Percentiles rank a stretch among this genome's conserved stretches.
These are phyloP conservation scores for Amaranthus palmeri DNA, from an alignment of 148 eudicot genomes.

Conservation along the genomic window DNA sequence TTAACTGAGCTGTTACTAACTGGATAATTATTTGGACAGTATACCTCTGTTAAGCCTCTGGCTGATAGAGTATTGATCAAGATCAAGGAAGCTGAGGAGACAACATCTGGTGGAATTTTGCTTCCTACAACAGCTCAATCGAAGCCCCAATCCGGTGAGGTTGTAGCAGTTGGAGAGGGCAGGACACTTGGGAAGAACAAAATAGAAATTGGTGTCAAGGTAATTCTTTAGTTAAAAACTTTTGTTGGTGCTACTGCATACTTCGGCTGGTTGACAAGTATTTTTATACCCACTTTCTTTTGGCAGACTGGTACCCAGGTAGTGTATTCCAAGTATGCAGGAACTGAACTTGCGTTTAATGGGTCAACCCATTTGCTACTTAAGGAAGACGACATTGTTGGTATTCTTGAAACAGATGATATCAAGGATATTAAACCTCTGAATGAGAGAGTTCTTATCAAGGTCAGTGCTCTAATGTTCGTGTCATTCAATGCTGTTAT, in stretches of 20 bases:
- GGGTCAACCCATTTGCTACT: conserved; percentile 65
- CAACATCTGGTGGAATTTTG: conserved; percentile 69
- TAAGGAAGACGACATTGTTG: conserved; percentile 91
- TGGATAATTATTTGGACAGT: conserved; percentile 38
- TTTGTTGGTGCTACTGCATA: not conserved
- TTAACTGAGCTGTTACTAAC: not conserved
- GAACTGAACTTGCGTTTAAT: conserved; percentile 81
- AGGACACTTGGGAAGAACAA: conserved; percentile 61
- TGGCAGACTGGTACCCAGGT: conserved; percentile 63
- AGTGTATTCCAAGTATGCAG: conserved; percentile 86
- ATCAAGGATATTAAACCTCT: conserved; percentile 76
- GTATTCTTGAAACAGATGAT: conserved; percentile 82
- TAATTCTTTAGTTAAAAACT: conserved; percentile 2
- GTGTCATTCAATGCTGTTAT: no score
- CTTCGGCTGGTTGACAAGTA: not conserved
- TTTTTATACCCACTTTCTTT: not conserved
- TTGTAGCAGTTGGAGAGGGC: conserved; percentile 89
- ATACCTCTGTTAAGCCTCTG: conserved; percentile 67
- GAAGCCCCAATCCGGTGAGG: conserved; percentile 81
- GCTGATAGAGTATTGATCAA: conserved; percentile 80
- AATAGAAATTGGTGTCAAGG: conserved; percentile 60
- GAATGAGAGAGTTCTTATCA: conserved; percentile 76
- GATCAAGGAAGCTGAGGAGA: conserved; percentile 69
- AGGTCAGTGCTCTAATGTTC: conserved; percentile 37
- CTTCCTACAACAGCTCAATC: conserved; percentile 67